Evolutionary conservation across 192 early-diverging fungal genomes (phyloP).

Genomic region (Coemansia sp.): DNA sequence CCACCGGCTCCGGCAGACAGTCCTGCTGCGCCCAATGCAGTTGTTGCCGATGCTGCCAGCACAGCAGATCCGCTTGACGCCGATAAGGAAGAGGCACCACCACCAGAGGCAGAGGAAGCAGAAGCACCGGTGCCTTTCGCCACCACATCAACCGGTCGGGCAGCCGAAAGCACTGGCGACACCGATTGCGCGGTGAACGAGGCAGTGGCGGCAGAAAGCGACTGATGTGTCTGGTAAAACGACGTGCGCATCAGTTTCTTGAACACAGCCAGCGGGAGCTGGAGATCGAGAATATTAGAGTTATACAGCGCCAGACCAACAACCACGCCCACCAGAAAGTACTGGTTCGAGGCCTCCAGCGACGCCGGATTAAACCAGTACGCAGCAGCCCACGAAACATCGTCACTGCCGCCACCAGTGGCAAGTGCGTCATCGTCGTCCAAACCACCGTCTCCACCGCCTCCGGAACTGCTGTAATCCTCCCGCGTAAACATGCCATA

Average conservation of each 20-base stretch:
- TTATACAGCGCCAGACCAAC: constrained; percentile 94
- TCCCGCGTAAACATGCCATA: constrained; percentile 85
- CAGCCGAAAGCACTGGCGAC: constrained; percentile 4
- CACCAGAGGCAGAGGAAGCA: neutral
- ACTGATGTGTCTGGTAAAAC: constrained; percentile 24
- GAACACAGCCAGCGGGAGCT: constrained; percentile 76
- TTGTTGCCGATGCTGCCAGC: neutral
- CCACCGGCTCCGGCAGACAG: neutral
- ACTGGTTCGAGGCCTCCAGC: constrained; percentile 78
- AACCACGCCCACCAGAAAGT: constrained; percentile 86
- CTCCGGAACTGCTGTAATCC: neutral
- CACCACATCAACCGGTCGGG: neutral
- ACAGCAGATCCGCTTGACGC: no score
- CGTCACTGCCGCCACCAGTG: neutral
- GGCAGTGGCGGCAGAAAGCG: neutral
- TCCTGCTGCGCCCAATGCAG: neutral
- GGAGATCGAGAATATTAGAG: constrained; percentile 88
- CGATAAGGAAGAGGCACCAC: neutral
- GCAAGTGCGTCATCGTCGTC: constrained; percentile 9
- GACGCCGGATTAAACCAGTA: constrained; percentile 80
- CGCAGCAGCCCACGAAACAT: constrained; percentile 18
- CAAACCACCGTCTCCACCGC: neutral
- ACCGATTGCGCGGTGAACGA: neutral
- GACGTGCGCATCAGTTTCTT: constrained; percentile 76
- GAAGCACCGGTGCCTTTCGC: neutral